Base-by-base conservation (phyloP, 2,329 filamentous ascomycete genomes). In the Didymella arachidicola region DNA sequence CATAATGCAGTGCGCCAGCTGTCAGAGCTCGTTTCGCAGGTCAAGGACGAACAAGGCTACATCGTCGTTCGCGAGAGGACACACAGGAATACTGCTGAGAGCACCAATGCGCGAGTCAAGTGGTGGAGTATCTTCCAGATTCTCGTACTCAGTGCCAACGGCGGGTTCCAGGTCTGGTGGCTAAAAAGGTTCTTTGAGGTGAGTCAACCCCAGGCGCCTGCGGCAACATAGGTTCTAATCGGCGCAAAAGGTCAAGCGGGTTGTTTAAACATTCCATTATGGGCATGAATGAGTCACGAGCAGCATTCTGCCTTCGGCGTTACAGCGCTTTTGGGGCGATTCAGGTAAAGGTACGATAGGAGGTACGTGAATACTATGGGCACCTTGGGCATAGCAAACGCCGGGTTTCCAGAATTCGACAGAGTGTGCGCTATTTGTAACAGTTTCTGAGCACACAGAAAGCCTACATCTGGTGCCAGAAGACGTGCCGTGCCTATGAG, bases 61-160 rank as follows among this genome's bases (percentile, higher is more conserved):
- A 98, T 99, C 73, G 88, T 99, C 63, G 82, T 98, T 59, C 90
- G 95, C 70, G 95, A 99, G 82, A 87, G 95, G 74, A 97, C 92
- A 69, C 95, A 99, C 84, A 87, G 95, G 77, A 99, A 99, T 83
- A 99, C 95, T 10, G 95, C 95, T 65, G 95, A 99, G 83, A 97
- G 93, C 85, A 99, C 95, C 73, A 99, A 99, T 80, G 86, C 88
- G 69, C 87, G 95, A 67, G 95, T 99, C 77, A 99, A 99, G 84
- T 99, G 95, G 95, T 99, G 95, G 95, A 97, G 95, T 79, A 86
- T 98, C 71, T 98, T 98, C 80, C 93, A 99, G 80, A 87, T 99
- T 65, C 86, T 87, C 56, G 88, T 98, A 49, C 86, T 99, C 63
- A 84, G 96, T 66, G 93, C 90, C 72, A 92, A 98, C 83, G 95